Percentiles rank a stretch among this genome's conserved stretches.
Evolutionary conservation across 202 grass and related monocot genomes (phyloP).

Genomic region (Miscanthus sacchariflorus): DNA sequence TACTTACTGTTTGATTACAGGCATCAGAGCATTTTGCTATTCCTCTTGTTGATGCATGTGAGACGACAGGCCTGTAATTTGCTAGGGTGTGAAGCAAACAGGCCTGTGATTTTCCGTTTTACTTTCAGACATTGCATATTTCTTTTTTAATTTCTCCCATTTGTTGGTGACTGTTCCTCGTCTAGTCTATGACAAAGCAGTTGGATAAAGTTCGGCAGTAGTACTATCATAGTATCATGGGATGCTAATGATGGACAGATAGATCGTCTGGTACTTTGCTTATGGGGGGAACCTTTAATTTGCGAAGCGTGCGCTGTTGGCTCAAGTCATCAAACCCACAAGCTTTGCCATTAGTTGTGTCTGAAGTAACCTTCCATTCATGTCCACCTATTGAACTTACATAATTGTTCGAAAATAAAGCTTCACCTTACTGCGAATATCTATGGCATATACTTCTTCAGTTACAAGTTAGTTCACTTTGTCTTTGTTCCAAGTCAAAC

Average conservation of each 20-base stretch:
- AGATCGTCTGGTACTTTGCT: constrained; percentile 29
- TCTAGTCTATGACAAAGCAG: background rate
- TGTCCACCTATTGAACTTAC: background rate
- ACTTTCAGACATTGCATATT: background rate
- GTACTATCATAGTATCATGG: constrained; percentile 24
- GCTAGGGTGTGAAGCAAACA: too few relatives aligned
- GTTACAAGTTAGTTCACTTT: background rate
- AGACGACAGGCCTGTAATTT: background rate
- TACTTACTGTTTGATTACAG: background rate
- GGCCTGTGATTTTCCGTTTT: background rate
- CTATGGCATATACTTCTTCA: background rate
- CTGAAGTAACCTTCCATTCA: background rate
- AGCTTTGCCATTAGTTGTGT: constrained; percentile 1
- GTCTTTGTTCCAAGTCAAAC: background rate
- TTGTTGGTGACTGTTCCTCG: background rate
- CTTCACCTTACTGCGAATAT: background rate
- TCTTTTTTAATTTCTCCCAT: background rate
- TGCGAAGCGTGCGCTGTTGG: constrained; percentile 24
- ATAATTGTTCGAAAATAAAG: background rate
- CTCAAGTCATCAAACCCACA: constrained; percentile 20
- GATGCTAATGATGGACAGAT: constrained; percentile 43
- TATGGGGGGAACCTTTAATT: constrained; percentile 5
- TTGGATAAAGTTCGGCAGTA: constrained; percentile 31
- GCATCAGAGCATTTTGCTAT: background rate
- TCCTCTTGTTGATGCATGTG: too few relatives aligned